Evolutionary conservation across 169 alveolate species (phyloP).

Genomic region (Plasmodium knowlesi): DNA sequence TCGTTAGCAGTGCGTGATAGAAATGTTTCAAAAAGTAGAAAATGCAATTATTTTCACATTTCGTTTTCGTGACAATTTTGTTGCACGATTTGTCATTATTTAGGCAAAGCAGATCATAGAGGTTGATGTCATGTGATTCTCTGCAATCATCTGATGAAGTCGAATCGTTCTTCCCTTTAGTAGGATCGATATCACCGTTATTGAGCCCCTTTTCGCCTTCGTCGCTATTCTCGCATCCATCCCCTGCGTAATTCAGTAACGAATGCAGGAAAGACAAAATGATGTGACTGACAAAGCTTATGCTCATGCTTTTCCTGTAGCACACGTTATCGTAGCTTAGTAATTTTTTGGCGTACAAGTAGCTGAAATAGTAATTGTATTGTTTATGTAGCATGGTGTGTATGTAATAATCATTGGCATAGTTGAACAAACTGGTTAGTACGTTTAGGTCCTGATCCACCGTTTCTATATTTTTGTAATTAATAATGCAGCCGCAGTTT

Average conservation of each 20-base stretch:
- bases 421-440: constrained; percentile 55
- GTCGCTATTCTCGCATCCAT: neutral
- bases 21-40: constrained; percentile 70
- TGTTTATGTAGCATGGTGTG: constrained; percentile 73
- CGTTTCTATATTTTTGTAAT: constrained; percentile 66
- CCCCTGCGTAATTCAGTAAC: constrained; percentile 40
- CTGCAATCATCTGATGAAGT: neutral
- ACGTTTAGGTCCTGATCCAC: constrained; percentile 15
- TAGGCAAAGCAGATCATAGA: constrained; percentile 52
- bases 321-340: constrained; percentile 72
- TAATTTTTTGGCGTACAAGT: constrained; percentile 72
- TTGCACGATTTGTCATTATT: constrained; percentile 43
- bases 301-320: constrained; percentile 75
- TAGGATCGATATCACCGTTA: neutral
- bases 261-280: constrained; percentile 72
- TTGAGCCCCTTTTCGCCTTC: neutral
- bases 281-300: constrained; percentile 73
- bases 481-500: constrained; percentile 72
- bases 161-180: neutral
- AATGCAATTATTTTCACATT: constrained; percentile 65
- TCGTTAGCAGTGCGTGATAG: constrained; percentile 58
- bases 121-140: constrained; percentile 15
- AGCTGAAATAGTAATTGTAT: constrained; percentile 73
- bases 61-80: constrained; percentile 50
- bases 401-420: constrained; percentile 74